A percentile compares a stretch with the other conserved stretches of the same genome.
These are phyloP conservation scores for Hanseniaspora pseudoguilliermondii DNA, from an alignment of 805 yeast genomes.

Conservation along the genomic window DNA sequence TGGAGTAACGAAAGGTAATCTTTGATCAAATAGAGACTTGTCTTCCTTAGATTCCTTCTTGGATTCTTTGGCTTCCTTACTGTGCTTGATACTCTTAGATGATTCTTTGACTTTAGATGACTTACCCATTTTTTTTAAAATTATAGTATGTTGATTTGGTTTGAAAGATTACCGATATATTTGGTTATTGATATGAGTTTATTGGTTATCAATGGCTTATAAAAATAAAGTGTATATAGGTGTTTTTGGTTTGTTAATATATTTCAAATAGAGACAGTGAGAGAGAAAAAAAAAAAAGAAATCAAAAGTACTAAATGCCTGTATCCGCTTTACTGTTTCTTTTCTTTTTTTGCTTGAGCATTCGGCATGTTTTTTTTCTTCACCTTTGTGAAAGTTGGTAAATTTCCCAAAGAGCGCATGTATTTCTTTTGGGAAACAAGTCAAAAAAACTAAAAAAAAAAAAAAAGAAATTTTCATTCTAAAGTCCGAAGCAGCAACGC, in stretches of 20 bases:
- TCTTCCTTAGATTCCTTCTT: constrained; percentile 33
- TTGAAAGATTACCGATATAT: neutral
- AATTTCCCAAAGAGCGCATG: too few relatives aligned
- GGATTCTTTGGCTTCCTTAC: constrained; percentile 21
- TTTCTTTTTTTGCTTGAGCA: too few relatives aligned
- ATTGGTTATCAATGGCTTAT: too few relatives aligned
- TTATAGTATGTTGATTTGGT: neutral
- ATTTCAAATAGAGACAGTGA: neutral
- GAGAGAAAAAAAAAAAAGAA: neutral
- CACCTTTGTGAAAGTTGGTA: too few relatives aligned
- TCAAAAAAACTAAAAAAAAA: neutral
- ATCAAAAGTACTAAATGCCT: too few relatives aligned
- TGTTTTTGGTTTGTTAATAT: neutral
- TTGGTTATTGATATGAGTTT: too few relatives aligned
- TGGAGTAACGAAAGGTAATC: constrained; percentile 80
- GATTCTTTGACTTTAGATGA: constrained; percentile 11
- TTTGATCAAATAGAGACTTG: constrained; percentile 64
- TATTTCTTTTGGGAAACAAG: too few relatives aligned
- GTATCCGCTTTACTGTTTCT: too few relatives aligned
- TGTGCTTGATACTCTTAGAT: constrained; percentile 25
- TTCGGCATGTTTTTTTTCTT: too few relatives aligned
- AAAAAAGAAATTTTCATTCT: neutral
- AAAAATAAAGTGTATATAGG: too few relatives aligned
- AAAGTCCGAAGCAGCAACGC: neutral
- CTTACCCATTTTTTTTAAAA: constrained; percentile 1